Base-by-base conservation (phyloP, 116 monocot genomes). In the Cymodocea nodosa region DNA sequence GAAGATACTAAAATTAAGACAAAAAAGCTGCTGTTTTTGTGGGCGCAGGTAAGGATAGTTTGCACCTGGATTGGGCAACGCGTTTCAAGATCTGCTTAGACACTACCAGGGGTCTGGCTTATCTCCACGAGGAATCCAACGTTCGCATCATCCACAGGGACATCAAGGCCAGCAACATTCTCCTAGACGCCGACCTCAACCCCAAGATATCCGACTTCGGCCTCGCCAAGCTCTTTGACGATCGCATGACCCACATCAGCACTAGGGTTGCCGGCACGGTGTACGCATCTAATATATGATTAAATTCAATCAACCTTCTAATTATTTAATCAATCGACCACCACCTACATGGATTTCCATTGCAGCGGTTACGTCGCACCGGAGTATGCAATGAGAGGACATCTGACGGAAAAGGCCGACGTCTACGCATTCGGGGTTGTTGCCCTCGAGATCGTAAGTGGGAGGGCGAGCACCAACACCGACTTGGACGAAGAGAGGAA, bases 151-250 rank as follows among this genome's bases (percentile, higher is more conserved):
- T 87, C 4, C 87, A 87, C 37, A 75, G 87, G 53, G 87, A 87
- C 68, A 74, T 83, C 48, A 87, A 87, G 69, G 64, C 87, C 15
- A 83, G 83, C 51, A 87, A 87, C 17, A 83, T 87, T 58, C 78
- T 87, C 7, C 75, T 87, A 30, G 87, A 81, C 68, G 63, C 36
- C 4, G 71, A 83, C 70, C 67, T 87, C 24, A 78, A 70, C 68
- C 87, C 87, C n/a, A 87, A 83, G 68, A 83, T 87, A 68, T 83
- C 87, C 35, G 87, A 87, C 66, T 87, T 87, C 68, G 87, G 87
- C 57, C 76, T 87, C 4, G 83, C 87, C 22, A 87, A 78, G 70
- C 80, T 87, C 50, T 87, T 80, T 76, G 81, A 80, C 63, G 78
- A 87, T n/a, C 68, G 78, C 18, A 77, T 78, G 65, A 87, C 83